Conservation (phyloP, 352 stramenopile genomes). For the Pythium sukuiense region DNA sequence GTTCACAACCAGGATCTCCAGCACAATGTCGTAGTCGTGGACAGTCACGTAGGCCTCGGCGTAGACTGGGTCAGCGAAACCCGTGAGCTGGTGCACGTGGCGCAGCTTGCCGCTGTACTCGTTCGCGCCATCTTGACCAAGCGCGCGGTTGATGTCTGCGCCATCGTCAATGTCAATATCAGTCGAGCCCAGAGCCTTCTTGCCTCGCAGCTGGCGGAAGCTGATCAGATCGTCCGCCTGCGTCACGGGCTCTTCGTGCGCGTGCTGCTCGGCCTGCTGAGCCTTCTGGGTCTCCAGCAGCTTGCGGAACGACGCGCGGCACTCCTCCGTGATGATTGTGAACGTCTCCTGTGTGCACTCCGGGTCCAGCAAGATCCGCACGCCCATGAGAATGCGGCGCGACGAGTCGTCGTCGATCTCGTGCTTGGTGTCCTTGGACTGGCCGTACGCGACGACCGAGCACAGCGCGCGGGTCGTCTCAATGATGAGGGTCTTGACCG, state of each 20-base stretch:
- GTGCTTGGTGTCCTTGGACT: conserved; percentile 77
- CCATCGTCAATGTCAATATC: conserved; percentile 99
- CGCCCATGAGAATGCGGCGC: conserved; percentile 95
- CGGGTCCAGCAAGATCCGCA: conserved; percentile 94
- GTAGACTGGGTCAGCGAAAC: conserved; percentile 99
- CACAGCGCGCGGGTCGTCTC: conserved; percentile 76
- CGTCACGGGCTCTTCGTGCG: conserved; percentile 57
- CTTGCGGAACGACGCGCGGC: conserved; percentile 71
- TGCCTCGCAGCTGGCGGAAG: conserved; percentile 95
- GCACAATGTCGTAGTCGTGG: conserved; percentile 99
- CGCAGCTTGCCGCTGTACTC: conserved; percentile 91
- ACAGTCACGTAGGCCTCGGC: conserved; percentile 99
- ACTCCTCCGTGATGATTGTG: conserved; percentile 81
- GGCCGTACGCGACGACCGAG: conserved; percentile 67
- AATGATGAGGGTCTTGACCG: conserved; percentile 71
- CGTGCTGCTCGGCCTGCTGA: conserved; percentile 60
- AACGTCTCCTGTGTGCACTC: conserved; percentile 58
- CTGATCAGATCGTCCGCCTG: conserved; percentile 97
- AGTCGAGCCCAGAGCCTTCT: conserved; percentile 89
- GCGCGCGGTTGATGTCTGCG: conserved; percentile 93
- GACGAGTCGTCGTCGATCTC: conserved; percentile 94
- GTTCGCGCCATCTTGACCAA: conserved; percentile 88
- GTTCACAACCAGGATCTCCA: conserved; percentile 99
- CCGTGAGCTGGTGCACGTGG: conserved; percentile 98
- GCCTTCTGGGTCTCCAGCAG: conserved; percentile 78